Conservation (phyloP, 257 asterid genomes). For the Prunella vulgaris region DNA sequence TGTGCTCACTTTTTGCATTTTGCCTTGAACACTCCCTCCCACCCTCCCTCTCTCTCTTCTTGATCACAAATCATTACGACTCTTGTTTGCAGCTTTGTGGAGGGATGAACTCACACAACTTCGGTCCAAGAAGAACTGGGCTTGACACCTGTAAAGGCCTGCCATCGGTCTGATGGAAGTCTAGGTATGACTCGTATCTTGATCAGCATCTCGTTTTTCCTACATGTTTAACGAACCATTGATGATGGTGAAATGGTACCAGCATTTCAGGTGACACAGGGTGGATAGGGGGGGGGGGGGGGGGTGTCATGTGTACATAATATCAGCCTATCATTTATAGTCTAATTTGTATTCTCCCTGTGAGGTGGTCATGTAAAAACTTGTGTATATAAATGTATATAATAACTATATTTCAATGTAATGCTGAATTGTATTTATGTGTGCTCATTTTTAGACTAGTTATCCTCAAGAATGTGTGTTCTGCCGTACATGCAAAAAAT, state of each 20-base stretch:
- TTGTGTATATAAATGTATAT: neutral
- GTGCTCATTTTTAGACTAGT: neutral
- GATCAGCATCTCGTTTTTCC: neutral
- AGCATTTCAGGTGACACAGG: neutral
- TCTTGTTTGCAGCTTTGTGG: conserved; percentile 54
- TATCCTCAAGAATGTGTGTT: neutral
- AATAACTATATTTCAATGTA: neutral
- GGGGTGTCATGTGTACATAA: neutral
- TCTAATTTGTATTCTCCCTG: neutral
- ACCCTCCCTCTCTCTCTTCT: too few species aligned
- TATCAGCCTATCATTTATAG: neutral
- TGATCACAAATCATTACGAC: neutral
- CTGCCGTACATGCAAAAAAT: neutral
- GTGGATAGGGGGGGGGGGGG: neutral
- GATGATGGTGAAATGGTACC: neutral
- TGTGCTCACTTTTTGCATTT: too few species aligned
- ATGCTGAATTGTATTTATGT: neutral
- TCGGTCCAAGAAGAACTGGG: conserved; percentile 77
- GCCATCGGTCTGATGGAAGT: neutral
- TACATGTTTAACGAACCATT: neutral
- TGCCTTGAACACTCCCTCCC: too few species aligned
- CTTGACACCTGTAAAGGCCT: conserved; percentile 17
- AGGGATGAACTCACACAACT: conserved; percentile 81
- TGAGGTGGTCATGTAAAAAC: neutral
- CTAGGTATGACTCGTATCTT: neutral